Evolutionary conservation across 2,329 filamentous ascomycete genomes (phyloP).

Genomic region (Penicillium vulpinum): DNA sequence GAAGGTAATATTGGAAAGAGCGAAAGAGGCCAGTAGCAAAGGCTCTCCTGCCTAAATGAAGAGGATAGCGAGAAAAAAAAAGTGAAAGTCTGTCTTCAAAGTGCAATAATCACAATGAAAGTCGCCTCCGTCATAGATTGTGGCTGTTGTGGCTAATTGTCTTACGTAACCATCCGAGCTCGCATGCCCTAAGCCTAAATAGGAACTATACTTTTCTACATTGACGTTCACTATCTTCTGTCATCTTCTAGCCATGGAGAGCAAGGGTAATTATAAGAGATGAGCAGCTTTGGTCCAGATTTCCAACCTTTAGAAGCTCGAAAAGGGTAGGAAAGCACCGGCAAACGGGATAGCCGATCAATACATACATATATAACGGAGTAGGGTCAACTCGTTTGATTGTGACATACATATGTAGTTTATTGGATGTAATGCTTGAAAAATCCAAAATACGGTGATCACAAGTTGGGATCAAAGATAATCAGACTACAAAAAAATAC

Average conservation of each 20-base stretch:
- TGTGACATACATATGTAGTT: too few species aligned
- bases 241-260: background rate
- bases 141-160: constrained; percentile 11
- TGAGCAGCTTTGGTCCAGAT: background rate
- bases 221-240: background rate
- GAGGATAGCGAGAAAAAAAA: background rate
- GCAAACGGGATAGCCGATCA: background rate
- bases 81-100: constrained; percentile 1
- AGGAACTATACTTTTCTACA: background rate
- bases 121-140: constrained; percentile 22
- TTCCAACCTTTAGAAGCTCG: too few species aligned
- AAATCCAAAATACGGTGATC: too few species aligned
- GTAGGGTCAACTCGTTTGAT: too few species aligned
- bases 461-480: too few species aligned
- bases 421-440: too few species aligned
- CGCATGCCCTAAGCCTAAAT: background rate
- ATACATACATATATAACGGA: too few species aligned
- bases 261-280: too few species aligned
- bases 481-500: too few species aligned
- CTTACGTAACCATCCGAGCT: background rate
- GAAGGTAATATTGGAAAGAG: constrained; percentile 3
- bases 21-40: background rate
- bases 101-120: constrained; percentile 15
- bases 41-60: constrained; percentile 2
- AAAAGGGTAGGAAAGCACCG: background rate